These are phyloP conservation scores for Suillus ampliporus DNA, from an alignment of 768 basidiomycete species.

Conservation along the genomic window DNA sequence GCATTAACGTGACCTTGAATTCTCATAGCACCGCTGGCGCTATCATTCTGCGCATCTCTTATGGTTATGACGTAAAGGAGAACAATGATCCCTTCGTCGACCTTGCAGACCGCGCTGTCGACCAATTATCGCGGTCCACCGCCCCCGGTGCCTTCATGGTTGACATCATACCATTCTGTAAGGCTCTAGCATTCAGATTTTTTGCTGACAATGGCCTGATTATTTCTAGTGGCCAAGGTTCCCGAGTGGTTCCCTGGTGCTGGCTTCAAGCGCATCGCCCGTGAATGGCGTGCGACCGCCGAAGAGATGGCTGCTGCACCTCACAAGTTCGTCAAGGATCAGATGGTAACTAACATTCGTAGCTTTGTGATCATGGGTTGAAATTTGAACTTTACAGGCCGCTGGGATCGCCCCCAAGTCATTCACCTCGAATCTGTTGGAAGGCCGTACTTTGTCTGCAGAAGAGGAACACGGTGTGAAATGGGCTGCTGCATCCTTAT, in stretches of 20 bases:
- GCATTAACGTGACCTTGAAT: slow-evolving; percentile 3
- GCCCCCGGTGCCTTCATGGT: slow-evolving; percentile 56
- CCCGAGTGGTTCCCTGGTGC: slow-evolving; percentile 66
- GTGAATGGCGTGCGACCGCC: slow-evolving; percentile 58
- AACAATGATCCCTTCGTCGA: slow-evolving; percentile 53
- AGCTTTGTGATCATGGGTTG: background rate
- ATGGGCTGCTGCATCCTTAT: slow-evolving; percentile 54
- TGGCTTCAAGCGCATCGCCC: slow-evolving; percentile 57
- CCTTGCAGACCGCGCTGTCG: slow-evolving; percentile 56
- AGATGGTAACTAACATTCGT: slow-evolving; percentile 48
- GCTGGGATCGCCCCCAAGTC: slow-evolving; percentile 54
- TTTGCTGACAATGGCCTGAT: background rate
- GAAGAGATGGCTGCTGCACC: slow-evolving; percentile 62
- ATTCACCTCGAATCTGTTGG: slow-evolving; percentile 62
- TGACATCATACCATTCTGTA: slow-evolving; percentile 53
- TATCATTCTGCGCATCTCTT: slow-evolving; percentile 58
- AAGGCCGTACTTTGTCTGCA: slow-evolving; percentile 51
- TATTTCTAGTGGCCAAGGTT: slow-evolving; percentile 44
- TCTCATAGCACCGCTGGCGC: slow-evolving; percentile 51
- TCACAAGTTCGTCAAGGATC: slow-evolving; percentile 62
- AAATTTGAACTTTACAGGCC: slow-evolving; percentile 42
- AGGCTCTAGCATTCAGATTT: slow-evolving; percentile 9
- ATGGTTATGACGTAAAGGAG: slow-evolving; percentile 63
- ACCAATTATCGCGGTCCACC: slow-evolving; percentile 54
- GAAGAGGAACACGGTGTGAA: slow-evolving; percentile 67